Percentiles rank a stretch among this genome's conserved stretches.
Evolutionary conservation across 1,284 basidiomycete species (phyloP).

Genomic region (Sutorius eximius): DNA sequence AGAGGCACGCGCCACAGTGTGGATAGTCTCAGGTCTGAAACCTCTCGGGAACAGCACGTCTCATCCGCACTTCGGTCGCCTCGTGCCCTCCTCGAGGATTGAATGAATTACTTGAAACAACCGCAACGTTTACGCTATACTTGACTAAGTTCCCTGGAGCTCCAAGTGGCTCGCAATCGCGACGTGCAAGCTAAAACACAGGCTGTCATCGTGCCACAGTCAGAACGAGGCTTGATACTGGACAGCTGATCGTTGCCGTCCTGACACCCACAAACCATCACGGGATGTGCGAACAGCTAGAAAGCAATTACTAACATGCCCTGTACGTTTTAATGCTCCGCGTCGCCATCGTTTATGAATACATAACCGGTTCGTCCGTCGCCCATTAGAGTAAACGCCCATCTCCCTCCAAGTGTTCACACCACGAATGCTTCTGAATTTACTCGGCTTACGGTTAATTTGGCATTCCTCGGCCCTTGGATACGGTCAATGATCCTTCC

Average conservation of each 20-base stretch:
- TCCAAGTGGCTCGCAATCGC: neutral
- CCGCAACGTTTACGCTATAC: constrained; percentile 17
- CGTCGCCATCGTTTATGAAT: neutral
- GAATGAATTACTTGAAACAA: constrained; percentile 18
- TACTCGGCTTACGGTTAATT: neutral
- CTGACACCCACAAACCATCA: constrained; percentile 3
- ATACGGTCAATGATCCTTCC: neutral
- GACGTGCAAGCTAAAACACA: neutral
- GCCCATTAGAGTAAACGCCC: constrained; percentile 10
- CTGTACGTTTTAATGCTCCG: constrained; percentile 2
- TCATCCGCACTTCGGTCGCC: constrained; percentile 15
- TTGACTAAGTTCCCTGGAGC: constrained; percentile 3
- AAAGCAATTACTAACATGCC: neutral
- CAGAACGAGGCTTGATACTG: neutral
- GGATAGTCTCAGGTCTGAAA: constrained; percentile 3
- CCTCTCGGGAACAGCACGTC: neutral
- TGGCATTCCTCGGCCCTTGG: constrained; percentile 2
- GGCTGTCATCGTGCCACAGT: neutral
- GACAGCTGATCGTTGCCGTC: neutral
- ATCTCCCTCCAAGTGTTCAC: constrained; percentile 1
- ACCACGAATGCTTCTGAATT: constrained; percentile 5
- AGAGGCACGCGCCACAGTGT: neutral
- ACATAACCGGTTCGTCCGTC: constrained; percentile 6
- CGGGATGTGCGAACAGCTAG: constrained; percentile 1
- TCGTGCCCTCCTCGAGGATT: constrained; percentile 29